These are phyloP conservation scores for Abrus precatorius DNA, from an alignment of 306 rosid genomes.

Conservation along the genomic window DNA sequence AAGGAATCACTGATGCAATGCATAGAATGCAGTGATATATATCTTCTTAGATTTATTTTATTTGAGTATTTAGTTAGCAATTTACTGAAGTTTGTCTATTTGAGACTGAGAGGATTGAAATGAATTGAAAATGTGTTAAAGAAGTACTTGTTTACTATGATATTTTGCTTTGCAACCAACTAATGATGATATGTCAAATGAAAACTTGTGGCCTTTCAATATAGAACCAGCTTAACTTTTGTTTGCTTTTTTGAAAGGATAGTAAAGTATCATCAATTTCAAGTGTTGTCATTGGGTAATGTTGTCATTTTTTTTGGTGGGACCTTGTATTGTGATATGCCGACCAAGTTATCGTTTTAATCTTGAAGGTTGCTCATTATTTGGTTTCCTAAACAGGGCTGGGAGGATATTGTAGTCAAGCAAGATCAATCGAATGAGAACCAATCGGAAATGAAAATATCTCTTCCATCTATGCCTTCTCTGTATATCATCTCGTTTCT, in stretches of 20 bases:
- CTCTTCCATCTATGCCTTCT: conserved; percentile 97
- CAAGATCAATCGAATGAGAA: conserved; percentile 84
- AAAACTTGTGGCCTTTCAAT: conserved; percentile 30
- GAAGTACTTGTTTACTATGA: not conserved
- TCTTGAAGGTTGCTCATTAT: conserved; percentile 32
- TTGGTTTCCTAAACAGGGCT: conserved; percentile 72
- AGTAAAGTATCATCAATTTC: conserved; percentile 15
- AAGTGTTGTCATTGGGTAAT: not conserved
- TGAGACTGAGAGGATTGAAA: conserved; percentile 9
- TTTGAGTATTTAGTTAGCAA: not conserved
- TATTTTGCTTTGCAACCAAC: conserved; percentile 16
- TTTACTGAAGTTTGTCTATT: not conserved
- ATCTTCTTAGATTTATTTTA: conserved; percentile 11
- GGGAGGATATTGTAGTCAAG: conserved; percentile 93
- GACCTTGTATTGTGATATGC: conserved; percentile 22
- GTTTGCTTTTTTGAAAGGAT: conserved; percentile 36
- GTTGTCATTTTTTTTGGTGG: conserved; percentile 6
- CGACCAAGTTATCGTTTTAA: conserved; percentile 32
- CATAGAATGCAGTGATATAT: not conserved
- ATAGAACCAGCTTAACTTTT: conserved; percentile 16
- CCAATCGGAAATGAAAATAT: conserved; percentile 86
- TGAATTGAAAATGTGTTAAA: conserved; percentile 14
- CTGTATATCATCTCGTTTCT: conserved; percentile 83
- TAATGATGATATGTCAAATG: conserved; percentile 1
- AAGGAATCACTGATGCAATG: not conserved